Percentiles rank a stretch among this genome's conserved stretches.
phyloP scores from a whole-genome alignment of 306 rosid species.

The Cicer pinnatifidum region DNA sequence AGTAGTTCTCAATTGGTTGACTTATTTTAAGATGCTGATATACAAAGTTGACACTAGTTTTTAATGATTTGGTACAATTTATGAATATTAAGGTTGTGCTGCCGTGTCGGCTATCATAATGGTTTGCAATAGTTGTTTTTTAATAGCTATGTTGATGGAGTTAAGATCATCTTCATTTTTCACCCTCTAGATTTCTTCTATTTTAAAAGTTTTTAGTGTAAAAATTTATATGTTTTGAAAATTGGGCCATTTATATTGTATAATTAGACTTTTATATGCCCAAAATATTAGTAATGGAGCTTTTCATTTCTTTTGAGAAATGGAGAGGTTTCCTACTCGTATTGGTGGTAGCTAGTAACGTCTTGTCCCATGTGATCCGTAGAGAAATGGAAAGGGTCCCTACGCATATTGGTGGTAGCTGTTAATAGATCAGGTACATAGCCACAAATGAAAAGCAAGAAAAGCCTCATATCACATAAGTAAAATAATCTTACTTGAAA shows the following conservation, averaged over 20 bases:
- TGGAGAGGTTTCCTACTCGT: no score
- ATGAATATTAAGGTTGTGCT: not conserved
- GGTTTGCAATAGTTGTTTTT: slow-evolving; percentile 1
- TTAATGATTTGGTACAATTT: not conserved
- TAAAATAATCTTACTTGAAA: not conserved
- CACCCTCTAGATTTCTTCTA: no score
- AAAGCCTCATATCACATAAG: not conserved
- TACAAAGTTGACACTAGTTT: not conserved
- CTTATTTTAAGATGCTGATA: not conserved
- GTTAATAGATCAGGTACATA: not conserved
- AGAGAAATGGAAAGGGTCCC: no score
- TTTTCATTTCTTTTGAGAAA: no score
- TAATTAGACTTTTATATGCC: no score
- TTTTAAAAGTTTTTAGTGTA: no score
- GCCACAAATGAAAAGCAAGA: not conserved
- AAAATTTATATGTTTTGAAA: no score
- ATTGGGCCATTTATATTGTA: no score
- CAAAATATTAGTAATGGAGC: no score
- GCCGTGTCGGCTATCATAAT: not conserved
- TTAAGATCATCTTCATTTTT: no score
- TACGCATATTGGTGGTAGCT: no score
- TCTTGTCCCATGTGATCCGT: not conserved
- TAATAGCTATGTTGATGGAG: not conserved
- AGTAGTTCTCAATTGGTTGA: not conserved
- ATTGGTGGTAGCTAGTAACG: no score